Conservation (phyloP, 768 basidiomycete genomes). For the Termitomyces heimii region DNA sequence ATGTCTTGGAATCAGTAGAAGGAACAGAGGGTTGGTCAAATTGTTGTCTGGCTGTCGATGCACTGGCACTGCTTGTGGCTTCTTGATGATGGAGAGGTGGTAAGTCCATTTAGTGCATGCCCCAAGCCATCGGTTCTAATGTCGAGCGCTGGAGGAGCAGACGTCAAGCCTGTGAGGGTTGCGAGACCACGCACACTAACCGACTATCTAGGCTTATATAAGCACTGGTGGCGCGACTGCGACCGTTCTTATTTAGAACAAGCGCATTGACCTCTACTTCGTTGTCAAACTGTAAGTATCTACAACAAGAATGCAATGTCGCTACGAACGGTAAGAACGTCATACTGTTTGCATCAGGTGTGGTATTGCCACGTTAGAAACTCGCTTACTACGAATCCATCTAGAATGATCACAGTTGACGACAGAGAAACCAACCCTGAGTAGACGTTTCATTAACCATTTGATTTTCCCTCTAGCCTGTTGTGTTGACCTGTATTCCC, state of each 20-base stretch:
- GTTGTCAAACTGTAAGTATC: not conserved
- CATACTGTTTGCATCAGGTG: not conserved
- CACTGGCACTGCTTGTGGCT: constrained; percentile 65
- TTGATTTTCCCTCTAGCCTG: not conserved
- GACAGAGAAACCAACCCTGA: not conserved
- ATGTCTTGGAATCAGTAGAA: constrained; percentile 46
- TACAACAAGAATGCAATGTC: not conserved
- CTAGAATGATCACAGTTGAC: not conserved
- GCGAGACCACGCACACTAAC: constrained; percentile 27
- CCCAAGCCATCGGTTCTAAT: constrained; percentile 77
- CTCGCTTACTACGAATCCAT: not conserved
- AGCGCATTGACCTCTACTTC: not conserved
- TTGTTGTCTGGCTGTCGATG: constrained; percentile 35
- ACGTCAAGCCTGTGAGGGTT: constrained; percentile 25
- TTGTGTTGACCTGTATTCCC: not conserved
- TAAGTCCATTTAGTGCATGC: constrained; percentile 91
- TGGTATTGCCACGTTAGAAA: not conserved
- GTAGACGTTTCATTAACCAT: not conserved
- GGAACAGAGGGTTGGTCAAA: constrained; percentile 33
- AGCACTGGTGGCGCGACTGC: constrained; percentile 31
- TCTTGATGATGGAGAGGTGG: constrained; percentile 65
- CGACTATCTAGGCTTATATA: constrained; percentile 38
- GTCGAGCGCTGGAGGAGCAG: constrained; percentile 29
- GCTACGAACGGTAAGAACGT: not conserved
- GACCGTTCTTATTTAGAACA: not conserved